Evolutionary conservation across 2,329 filamentous ascomycete species (phyloP).

Genomic region (Colletotrichum sp.): DNA sequence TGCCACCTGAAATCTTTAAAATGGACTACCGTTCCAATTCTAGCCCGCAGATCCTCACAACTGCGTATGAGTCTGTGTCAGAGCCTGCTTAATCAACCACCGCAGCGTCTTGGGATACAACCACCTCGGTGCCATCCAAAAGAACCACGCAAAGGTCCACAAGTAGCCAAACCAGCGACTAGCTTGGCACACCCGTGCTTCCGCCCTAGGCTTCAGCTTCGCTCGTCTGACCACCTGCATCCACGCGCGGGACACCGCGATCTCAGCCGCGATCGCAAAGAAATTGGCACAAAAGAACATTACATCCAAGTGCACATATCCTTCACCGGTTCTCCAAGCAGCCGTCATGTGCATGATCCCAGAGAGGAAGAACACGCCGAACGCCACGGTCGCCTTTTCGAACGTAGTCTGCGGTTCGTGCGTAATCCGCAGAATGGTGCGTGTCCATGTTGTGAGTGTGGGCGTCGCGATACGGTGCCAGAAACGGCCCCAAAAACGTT

Average conservation of each 20-base stretch:
- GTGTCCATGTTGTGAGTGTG: neutral
- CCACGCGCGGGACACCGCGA: neutral
- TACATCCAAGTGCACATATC: neutral
- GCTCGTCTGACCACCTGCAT: neutral
- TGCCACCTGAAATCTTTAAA: neutral
- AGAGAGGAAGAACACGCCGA: conserved; percentile 28
- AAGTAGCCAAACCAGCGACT: neutral
- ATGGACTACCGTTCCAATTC: neutral
- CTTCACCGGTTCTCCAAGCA: neutral
- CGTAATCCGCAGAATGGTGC: neutral
- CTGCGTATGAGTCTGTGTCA: neutral
- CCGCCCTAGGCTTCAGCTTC: neutral
- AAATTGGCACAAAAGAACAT: neutral
- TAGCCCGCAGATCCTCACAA: neutral
- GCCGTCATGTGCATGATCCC: conserved; percentile 49
- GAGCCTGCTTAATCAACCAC: neutral
- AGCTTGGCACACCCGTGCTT: neutral
- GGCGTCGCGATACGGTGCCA: neutral
- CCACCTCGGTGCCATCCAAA: neutral
- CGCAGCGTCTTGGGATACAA: neutral
- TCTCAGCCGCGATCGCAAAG: neutral
- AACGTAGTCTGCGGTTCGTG: neutral
- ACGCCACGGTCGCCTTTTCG: neutral
- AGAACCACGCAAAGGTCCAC: neutral
- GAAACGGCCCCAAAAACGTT: neutral